phyloP scores from a whole-genome alignment of 2,329 filamentous ascomycete species.

The Microcyclosporella mali region DNA sequence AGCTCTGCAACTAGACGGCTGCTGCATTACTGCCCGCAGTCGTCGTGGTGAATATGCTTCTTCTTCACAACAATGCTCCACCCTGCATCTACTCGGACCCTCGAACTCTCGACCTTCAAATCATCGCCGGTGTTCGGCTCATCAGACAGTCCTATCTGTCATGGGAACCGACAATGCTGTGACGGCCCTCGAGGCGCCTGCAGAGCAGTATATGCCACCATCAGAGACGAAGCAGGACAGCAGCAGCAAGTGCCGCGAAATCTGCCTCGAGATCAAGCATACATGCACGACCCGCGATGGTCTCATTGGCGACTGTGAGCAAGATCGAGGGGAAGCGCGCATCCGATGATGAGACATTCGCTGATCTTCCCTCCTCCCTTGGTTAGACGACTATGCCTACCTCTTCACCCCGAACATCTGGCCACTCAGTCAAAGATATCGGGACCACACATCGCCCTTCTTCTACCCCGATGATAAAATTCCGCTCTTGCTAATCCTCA shows the following conservation, averaged over 20 bases:
- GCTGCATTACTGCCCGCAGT: too few species aligned
- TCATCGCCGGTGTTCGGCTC: too few species aligned
- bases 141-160: neutral
- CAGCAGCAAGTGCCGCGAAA: constrained; percentile 1
- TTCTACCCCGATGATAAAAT: constrained; percentile 19
- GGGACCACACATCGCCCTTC: constrained; percentile 15
- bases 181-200: neutral
- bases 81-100: too few species aligned
- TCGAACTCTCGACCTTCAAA: too few species aligned
- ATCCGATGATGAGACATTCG: too few species aligned
- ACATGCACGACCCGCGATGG: constrained; percentile 17
- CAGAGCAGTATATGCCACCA: constrained; percentile 2
- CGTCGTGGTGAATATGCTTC: too few species aligned
- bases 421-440: constrained; percentile 15
- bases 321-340: too few species aligned
- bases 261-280: constrained; percentile 12
- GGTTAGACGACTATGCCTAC: constrained; percentile 19
- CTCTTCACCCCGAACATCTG: constrained; percentile 21
- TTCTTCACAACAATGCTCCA: too few species aligned
- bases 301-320: constrained; percentile 15
- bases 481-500: constrained; percentile 18
- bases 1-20: too few species aligned
- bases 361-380: too few species aligned
- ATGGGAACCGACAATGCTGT: constrained; percentile 5
- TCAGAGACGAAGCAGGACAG: constrained; percentile 2